Evolutionary conservation across 495 filamentous ascomycete genomes (phyloP).

Genomic region (Penicillium paradoxum): DNA sequence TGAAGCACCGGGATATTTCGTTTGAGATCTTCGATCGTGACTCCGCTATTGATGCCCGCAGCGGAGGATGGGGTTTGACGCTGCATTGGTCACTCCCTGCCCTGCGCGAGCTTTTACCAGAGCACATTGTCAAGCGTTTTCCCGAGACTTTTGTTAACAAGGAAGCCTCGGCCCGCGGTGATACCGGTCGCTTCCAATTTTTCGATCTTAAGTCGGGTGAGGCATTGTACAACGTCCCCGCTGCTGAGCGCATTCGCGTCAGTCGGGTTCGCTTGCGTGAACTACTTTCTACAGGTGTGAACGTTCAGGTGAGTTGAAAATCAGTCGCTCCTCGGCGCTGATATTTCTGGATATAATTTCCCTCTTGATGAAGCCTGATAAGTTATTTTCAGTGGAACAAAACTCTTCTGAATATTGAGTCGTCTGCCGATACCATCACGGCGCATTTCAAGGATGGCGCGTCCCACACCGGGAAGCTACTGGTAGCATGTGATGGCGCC

Average conservation of each 20-base stretch:
- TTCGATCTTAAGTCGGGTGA: slow-evolving; percentile 48
- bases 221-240: slow-evolving; percentile 43
- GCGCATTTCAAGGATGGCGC: slow-evolving; percentile 51
- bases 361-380: not conserved
- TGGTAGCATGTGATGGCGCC: slow-evolving; percentile 55
- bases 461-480: slow-evolving; percentile 39
- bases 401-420: slow-evolving; percentile 34
- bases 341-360: not conserved
- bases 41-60: slow-evolving; percentile 33
- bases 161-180: slow-evolving; percentile 34
- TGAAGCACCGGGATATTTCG: slow-evolving; percentile 41
- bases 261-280: slow-evolving; percentile 43
- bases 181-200: slow-evolving; percentile 50
- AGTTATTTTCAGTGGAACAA: slow-evolving; percentile 38
- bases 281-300: slow-evolving; percentile 44
- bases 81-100: slow-evolving; percentile 54
- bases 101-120: slow-evolving; percentile 45
- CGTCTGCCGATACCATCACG: slow-evolving; percentile 29
- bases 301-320: slow-evolving; percentile 32
- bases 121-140: slow-evolving; percentile 40
- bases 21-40: slow-evolving; percentile 56
- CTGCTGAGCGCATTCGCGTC: slow-evolving; percentile 45
- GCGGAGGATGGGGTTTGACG: slow-evolving; percentile 55
- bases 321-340: not conserved
- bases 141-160: slow-evolving; percentile 49